Conservation (phyloP, 1,284 basidiomycete genomes). For the Naganishia sp. region DNA sequence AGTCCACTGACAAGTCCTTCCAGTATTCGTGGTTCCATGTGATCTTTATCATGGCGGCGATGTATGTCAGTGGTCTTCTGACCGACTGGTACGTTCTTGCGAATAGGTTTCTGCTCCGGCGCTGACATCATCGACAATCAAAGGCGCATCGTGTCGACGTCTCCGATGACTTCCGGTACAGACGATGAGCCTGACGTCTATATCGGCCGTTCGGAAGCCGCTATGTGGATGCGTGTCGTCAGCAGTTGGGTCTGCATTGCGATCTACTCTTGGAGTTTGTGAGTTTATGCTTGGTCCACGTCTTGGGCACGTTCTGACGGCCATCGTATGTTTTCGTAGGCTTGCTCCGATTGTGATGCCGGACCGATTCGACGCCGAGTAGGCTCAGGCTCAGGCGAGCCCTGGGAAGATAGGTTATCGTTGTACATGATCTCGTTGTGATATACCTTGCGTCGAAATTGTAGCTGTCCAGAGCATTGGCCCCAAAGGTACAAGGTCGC, state of each 20-base stretch:
- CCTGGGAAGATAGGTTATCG: background rate
- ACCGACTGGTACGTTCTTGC: conserved; percentile 82
- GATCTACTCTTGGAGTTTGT: conserved; percentile 84
- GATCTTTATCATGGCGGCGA: conserved; percentile 92
- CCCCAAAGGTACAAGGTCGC: too few relatives aligned
- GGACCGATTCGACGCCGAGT: conserved; percentile 56
- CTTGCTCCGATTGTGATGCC: conserved; percentile 86
- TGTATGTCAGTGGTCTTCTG: conserved; percentile 98
- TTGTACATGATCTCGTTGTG: background rate
- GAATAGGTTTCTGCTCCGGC: conserved; percentile 14
- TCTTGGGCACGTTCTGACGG: conserved; percentile 26
- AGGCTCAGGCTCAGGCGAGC: background rate
- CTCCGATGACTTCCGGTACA: conserved; percentile 25
- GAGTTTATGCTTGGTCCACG: conserved; percentile 31
- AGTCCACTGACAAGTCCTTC: background rate
- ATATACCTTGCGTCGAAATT: background rate
- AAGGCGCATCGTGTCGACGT: conserved; percentile 48
- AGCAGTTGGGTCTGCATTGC: conserved; percentile 92
- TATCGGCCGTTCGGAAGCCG: conserved; percentile 90
- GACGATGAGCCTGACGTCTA: conserved; percentile 67
- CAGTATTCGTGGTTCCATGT: conserved; percentile 96
- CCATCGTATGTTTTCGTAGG: conserved; percentile 36
- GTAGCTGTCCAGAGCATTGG: too few relatives aligned
- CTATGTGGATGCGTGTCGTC: conserved; percentile 99
- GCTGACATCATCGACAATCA: conserved; percentile 2